phyloP scores from a whole-genome alignment of 345 rosid species.

The Citropsis articulata region DNA sequence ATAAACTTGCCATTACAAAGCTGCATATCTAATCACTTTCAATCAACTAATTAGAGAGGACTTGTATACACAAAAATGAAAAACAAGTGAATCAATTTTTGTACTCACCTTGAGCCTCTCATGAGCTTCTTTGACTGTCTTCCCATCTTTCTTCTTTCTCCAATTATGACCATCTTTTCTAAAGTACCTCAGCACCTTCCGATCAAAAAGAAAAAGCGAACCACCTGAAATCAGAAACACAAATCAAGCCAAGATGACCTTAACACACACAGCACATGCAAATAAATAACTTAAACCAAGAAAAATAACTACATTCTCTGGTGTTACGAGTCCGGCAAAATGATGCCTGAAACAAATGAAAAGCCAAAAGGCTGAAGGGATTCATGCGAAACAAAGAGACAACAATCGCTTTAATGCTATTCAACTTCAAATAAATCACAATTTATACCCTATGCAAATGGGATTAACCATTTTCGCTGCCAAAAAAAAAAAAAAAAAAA shows the following conservation, averaged over 20 bases:
- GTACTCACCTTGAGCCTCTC: constrained; percentile 83
- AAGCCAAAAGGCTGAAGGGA: neutral
- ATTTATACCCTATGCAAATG: neutral
- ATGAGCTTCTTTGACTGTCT: constrained; percentile 91
- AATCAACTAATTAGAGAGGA: neutral
- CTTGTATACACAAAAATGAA: neutral
- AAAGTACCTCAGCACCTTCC: constrained; percentile 86
- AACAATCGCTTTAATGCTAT: neutral
- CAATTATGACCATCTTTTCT: constrained; percentile 95
- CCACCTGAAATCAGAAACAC: constrained; percentile 56
- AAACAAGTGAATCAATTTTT: neutral
- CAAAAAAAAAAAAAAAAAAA: neutral
- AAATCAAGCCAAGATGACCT: neutral
- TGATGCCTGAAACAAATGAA: neutral
- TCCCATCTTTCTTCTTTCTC: constrained; percentile 96
- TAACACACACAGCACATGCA: neutral
- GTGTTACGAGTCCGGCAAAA: neutral
- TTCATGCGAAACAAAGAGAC: neutral
- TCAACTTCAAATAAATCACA: neutral
- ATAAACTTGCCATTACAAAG: neutral
- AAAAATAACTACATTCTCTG: neutral
- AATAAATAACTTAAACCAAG: neutral
- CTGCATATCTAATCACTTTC: neutral
- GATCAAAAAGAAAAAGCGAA: constrained; percentile 79
- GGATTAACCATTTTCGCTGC: neutral